Conservation (phyloP, 2,329 filamentous ascomycete species). For the Botrytis byssoidea region DNA sequence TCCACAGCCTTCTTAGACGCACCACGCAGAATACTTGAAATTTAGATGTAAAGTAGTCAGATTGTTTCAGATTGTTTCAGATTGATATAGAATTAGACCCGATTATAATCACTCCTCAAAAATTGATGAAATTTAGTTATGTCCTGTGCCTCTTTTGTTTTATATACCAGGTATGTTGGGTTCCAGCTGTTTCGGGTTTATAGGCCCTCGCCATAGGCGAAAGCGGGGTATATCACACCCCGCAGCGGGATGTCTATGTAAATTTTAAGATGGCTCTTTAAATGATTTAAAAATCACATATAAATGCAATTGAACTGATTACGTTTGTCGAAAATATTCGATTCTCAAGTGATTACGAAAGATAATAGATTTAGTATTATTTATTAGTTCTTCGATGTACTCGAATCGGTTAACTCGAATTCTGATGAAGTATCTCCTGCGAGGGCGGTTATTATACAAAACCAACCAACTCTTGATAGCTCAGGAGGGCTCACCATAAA, state of each 20-base stretch:
- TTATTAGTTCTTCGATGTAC: neutral
- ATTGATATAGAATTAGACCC: neutral
- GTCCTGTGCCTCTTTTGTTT: neutral
- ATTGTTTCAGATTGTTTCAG: neutral
- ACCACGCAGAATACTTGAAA: neutral
- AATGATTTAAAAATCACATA: neutral
- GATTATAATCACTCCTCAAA: neutral
- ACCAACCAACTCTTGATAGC: neutral
- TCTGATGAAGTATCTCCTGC: neutral
- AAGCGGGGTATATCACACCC: neutral
- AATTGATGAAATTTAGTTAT: neutral
- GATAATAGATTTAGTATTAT: too few species aligned
- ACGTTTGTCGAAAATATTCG: rapidly evolving
- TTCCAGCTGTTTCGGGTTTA: neutral
- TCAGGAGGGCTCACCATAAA: neutral
- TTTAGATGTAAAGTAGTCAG: neutral
- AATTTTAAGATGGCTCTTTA: too few species aligned
- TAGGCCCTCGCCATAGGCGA: neutral
- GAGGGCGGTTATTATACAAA: neutral
- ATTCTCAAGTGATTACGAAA: neutral
- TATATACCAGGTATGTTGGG: neutral
- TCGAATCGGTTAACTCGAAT: too few species aligned
- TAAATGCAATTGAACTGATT: neutral
- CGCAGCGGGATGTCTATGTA: neutral
- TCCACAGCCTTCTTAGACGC: neutral